phyloP scores from a whole-genome alignment of 2,329 filamentous ascomycete species.

The Aplosporella prunicola region DNA sequence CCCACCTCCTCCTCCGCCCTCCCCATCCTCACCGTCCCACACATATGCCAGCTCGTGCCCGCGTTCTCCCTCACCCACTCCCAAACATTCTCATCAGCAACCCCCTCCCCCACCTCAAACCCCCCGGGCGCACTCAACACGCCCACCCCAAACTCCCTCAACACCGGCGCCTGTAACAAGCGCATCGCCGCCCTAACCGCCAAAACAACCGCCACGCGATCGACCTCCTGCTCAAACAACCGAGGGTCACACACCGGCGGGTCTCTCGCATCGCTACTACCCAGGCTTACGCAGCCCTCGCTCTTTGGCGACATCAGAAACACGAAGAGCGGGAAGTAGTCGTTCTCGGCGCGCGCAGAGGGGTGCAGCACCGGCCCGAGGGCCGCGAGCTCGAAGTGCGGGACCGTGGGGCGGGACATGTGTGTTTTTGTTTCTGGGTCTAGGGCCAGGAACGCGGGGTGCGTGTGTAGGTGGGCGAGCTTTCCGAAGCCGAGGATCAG shows the following conservation, averaged over 20 bases:
- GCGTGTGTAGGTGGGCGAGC: slow-evolving; percentile 18
- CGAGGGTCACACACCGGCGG: slow-evolving; percentile 46
- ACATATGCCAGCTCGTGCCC: slow-evolving; percentile 47
- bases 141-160: slow-evolving; percentile 35
- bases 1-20: slow-evolving; percentile 14
- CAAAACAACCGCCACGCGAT: slow-evolving; percentile 43
- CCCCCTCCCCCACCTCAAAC: slow-evolving; percentile 36
- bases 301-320: slow-evolving; percentile 46
- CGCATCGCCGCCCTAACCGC: slow-evolving; percentile 34
- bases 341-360: slow-evolving; percentile 19
- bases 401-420: slow-evolving; percentile 42
- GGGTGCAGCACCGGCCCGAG: slow-evolving; percentile 7
- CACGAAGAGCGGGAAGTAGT: slow-evolving; percentile 20
- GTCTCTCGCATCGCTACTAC: slow-evolving; percentile 42
- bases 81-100: slow-evolving; percentile 44
- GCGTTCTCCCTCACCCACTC: slow-evolving; percentile 37
- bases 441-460: slow-evolving; percentile 43
- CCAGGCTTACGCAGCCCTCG: slow-evolving; percentile 43
- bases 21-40: slow-evolving; percentile 48
- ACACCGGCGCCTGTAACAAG: slow-evolving; percentile 31
- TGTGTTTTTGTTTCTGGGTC: slow-evolving; percentile 35
- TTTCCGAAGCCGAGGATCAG: slow-evolving; percentile 32
- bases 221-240: slow-evolving; percentile 46
- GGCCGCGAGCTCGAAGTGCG: slow-evolving; percentile 47
- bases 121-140: slow-evolving; percentile 13